Evolutionary conservation across 1,284 basidiomycete species (phyloP), one percentile per base, ranked within the genome.

Genomic region (Papiliotrema fonsecae): DNA sequence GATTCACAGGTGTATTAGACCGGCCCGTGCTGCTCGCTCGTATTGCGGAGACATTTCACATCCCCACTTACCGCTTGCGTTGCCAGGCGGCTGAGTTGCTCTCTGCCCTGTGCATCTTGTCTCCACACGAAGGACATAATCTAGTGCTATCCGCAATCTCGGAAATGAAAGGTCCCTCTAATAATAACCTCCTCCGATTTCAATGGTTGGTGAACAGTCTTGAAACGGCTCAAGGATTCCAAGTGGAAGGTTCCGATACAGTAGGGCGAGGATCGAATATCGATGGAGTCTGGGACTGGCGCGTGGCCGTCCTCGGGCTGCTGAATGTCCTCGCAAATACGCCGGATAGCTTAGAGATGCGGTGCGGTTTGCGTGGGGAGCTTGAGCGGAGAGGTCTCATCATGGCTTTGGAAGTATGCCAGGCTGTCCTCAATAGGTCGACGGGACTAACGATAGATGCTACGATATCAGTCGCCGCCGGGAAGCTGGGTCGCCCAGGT

Each of bases 291-390:
- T 94, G 91, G 91, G 88, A 91, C 53, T 87, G 85, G 49, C 77
- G 87, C 30, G 81, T 81, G 0, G 83, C 86, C 2, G 81, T 81
- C 4, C 83, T 94, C 82, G 80, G 83, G 0, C 75, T 93, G 28
- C 67, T 92, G 52, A 92, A 92, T 65, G 86, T 88, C 0, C 67
- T 94, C 36, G 83, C 84, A 9, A 87, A 84, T 59, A 84, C 82
- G 55, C 84, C 86, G 0, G 83, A 88, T 47, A 79, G 79, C 6
- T 67, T 92, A 9, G 89, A 92, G 63, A 85, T 88, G 45, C 79
- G 90, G 2, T 79, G 90, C 30, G 61, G 84, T 50, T 75, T 93
- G 6, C 76, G 89, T 37, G 88, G 91, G 51, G 89, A 93, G 70
- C 81, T 93, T 47, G 78, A 80, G 6, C 76, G 88, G 27, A 75